Evolutionary conservation across 164 flowering plant species (phyloP), one percentile per base, ranked within the genome.

Genomic region (Saururus chinensis): DNA sequence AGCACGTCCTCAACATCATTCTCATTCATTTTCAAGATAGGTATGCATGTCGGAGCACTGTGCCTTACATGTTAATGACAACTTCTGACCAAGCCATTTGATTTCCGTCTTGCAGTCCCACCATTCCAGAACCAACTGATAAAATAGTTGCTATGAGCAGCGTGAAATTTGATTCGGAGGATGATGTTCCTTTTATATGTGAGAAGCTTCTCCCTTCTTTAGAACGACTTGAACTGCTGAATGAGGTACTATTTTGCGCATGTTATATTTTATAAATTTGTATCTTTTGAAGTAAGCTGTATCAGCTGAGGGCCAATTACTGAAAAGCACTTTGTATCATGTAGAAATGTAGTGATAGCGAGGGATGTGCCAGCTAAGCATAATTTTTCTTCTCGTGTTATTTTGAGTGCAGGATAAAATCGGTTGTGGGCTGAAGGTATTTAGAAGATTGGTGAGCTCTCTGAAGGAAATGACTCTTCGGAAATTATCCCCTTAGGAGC

Each of bases 161-260:
- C 62, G 40, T 60, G 17, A 66, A 66, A 20, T 40, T 71, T n/a
- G 82, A 80, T 48, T 54, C 66, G 22, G 64, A 60, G 60, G 77
- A 75, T 66, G 86, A 81, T 60, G 25, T 78, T 1, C 65, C 80
- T 60, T 59, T 65, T 45, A 57, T 90, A 40, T 84, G 84, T 65
- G 84, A 68, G 37, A 81, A 80, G 68, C 65, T 88, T 49, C 56
- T 87, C 69, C 82, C 90, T 19, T 73, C 66, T 11, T 67, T 93
- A 60, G 96, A 90, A 70, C 77, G 85, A 51, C 92, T 93, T 51
- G 96, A 88, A 73, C 74, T 74, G 62, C 78, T 93, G 10, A 79
- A 73, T 63, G 95, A 88, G 98, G 98, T 92, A 80, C 72, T 74
- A 11, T 30, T 53, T 56, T 17, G 52, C 40, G 8, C 12, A 19